Conservation (phyloP, 495 filamentous ascomycete species). For the Cairneyella variabilis region DNA sequence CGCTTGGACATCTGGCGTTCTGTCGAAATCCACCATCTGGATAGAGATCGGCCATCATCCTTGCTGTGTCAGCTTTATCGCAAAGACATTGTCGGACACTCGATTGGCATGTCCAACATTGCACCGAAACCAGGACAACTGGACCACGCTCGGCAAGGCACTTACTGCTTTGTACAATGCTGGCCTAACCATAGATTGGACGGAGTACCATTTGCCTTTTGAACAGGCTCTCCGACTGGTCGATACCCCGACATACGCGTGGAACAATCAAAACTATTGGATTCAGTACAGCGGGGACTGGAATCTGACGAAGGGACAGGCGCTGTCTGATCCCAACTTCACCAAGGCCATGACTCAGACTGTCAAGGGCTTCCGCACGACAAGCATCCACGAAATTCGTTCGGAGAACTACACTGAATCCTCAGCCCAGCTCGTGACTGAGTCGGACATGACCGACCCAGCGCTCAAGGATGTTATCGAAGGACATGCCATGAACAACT, state of each 20-base stretch:
- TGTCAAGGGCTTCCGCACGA: too few species aligned
- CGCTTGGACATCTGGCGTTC: slow-evolving; percentile 40
- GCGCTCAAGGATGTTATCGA: too few species aligned
- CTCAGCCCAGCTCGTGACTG: too few species aligned
- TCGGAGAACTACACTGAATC: too few species aligned
- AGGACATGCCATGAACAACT: slow-evolving; percentile 65
- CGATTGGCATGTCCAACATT: slow-evolving; percentile 52
- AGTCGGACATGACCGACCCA: too few species aligned
- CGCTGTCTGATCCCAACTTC: too few species aligned
- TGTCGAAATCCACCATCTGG: slow-evolving; percentile 50
- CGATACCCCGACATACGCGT: slow-evolving; percentile 68
- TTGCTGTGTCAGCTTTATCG: slow-evolving; percentile 62
- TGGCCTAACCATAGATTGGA: slow-evolving; percentile 70
- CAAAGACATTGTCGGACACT: slow-evolving; percentile 52
- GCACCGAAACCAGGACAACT: slow-evolving; percentile 51
- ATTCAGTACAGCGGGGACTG: slow-evolving; percentile 66
- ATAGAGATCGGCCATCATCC: slow-evolving; percentile 70
- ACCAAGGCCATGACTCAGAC: too few species aligned
- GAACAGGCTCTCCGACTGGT: slow-evolving; percentile 53
- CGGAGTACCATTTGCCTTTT: slow-evolving; percentile 72
- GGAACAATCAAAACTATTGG: slow-evolving; percentile 80
- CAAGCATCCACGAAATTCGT: too few species aligned
- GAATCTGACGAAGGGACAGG: slow-evolving; percentile 66
- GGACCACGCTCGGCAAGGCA: slow-evolving; percentile 57
- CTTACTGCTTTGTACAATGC: slow-evolving; percentile 56